Conservation (phyloP, 78 protist genomes). For the Polysphondylium violaceum region DNA sequence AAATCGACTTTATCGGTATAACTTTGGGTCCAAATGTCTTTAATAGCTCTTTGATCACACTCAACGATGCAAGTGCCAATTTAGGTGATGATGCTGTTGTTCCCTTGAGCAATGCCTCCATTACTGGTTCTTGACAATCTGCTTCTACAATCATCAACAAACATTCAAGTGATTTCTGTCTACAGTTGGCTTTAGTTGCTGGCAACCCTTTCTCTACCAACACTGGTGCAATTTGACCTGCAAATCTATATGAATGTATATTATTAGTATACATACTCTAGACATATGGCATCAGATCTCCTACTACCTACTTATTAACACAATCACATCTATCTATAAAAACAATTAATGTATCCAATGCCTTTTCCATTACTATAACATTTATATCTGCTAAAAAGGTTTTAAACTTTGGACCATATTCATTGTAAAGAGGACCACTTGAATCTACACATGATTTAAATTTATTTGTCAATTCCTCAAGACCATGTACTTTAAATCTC, state of each 20-base stretch:
- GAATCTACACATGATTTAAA: slow-evolving; percentile 20
- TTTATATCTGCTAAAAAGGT: slow-evolving; percentile 52
- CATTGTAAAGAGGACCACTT: slow-evolving; percentile 63
- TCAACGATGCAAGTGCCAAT: slow-evolving; percentile 13
- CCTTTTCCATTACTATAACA: slow-evolving; percentile 71
- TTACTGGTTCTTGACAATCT: slow-evolving; percentile 51
- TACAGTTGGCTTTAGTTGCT: slow-evolving; percentile 46
- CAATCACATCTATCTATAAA: slow-evolving; percentile 77
- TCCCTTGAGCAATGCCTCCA: slow-evolving; percentile 55
- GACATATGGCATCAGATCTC: background rate
- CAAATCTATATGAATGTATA: slow-evolving; percentile 12
- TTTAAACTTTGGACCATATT: slow-evolving; percentile 72
- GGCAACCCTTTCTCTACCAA: slow-evolving; percentile 63
- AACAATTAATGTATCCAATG: slow-evolving; percentile 46
- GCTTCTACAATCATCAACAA: slow-evolving; percentile 45
- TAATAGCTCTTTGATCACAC: slow-evolving; percentile 14
- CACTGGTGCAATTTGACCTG: slow-evolving; percentile 26
- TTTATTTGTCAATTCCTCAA: slow-evolving; percentile 59
- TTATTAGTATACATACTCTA: background rate
- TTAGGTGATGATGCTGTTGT: slow-evolving; percentile 51
- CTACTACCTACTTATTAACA: slow-evolving; percentile 33
- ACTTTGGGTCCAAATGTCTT: slow-evolving; percentile 79
- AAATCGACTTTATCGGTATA: slow-evolving; percentile 33
- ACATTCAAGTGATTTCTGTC: slow-evolving; percentile 45
- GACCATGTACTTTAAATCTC: slow-evolving; percentile 68